These are phyloP conservation scores for Croton setiger DNA, from an alignment of 441 rosid genomes.

Conservation along the genomic window DNA sequence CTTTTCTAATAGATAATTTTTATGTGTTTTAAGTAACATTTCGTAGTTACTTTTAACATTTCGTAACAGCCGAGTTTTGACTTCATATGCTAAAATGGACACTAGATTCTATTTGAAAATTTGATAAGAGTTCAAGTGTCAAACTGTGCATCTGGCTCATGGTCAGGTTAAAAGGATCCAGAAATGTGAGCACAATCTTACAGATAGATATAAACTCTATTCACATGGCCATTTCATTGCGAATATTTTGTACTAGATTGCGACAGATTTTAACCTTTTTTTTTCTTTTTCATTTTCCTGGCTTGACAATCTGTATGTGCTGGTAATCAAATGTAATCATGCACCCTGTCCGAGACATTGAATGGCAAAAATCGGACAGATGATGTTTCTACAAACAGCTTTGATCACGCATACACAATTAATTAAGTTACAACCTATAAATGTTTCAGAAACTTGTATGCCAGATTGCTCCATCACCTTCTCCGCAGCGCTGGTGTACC, in stretches of 20 bases:
- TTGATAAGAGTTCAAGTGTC: too few species aligned
- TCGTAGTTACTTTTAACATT: too few species aligned
- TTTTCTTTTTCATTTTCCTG: neutral
- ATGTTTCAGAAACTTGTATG: slow-evolving; percentile 64
- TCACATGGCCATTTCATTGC: too few species aligned
- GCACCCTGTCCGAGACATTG: slow-evolving; percentile 36
- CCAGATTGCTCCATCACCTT: slow-evolving; percentile 85
- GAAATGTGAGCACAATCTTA: too few species aligned
- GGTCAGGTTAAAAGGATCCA: too few species aligned
- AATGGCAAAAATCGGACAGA: slow-evolving; percentile 44
- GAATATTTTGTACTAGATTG: neutral
- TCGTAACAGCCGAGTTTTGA: too few species aligned
- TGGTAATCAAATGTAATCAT: slow-evolving; percentile 29
- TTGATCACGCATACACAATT: slow-evolving; percentile 17
- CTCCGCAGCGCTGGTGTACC: slow-evolving; percentile 92
- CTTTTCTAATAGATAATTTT: too few species aligned
- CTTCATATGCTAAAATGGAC: too few species aligned
- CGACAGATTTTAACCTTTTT: slow-evolving; percentile 13
- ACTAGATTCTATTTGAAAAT: too few species aligned
- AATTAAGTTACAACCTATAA: slow-evolving; percentile 29
- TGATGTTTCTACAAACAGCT: slow-evolving; percentile 11
- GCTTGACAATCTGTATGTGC: slow-evolving; percentile 36
- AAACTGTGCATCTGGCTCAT: too few species aligned
- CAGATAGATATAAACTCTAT: too few species aligned
- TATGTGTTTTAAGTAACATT: too few species aligned